phyloP scores from a whole-genome alignment of 495 filamentous ascomycete genomes.

The Terfezia boudieri region DNA sequence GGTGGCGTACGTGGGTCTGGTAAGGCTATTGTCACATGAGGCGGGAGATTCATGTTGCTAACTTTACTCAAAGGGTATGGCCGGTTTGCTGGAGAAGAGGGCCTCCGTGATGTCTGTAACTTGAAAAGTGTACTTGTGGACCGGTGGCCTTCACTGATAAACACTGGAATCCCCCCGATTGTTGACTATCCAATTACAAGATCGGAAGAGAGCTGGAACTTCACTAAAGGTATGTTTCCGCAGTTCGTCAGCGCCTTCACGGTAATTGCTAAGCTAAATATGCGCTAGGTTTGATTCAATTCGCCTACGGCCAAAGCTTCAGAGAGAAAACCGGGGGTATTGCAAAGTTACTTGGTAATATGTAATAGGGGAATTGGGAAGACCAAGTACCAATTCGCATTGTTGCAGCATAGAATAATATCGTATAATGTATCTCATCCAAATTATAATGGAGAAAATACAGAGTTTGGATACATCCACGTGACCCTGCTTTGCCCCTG shows the following conservation, averaged over 20 bases:
- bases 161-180: slow-evolving; percentile 54
- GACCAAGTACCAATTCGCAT: too few species aligned
- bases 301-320: neutral
- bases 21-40: neutral
- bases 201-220: slow-evolving; percentile 31
- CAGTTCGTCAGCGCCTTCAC: neutral
- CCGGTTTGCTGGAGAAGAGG: slow-evolving; percentile 78
- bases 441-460: too few species aligned
- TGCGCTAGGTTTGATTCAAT: neutral
- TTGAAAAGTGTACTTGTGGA: slow-evolving; percentile 68
- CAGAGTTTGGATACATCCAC: too few species aligned
- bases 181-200: slow-evolving; percentile 58
- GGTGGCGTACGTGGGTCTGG: slow-evolving; percentile 63
- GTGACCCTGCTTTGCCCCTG: too few species aligned
- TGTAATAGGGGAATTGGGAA: neutral
- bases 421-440: too few species aligned
- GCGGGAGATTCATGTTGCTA: neutral
- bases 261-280: neutral
- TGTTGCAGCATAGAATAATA: too few species aligned
- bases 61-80: slow-evolving; percentile 37
- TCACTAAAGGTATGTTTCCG: slow-evolving; percentile 26
- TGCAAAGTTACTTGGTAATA: neutral
- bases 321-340: neutral
- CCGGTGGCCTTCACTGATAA: slow-evolving; percentile 33
- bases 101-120: slow-evolving; percentile 64